phyloP scores from a whole-genome alignment of 768 basidiomycete genomes.

The Kwoniella pini region DNA sequence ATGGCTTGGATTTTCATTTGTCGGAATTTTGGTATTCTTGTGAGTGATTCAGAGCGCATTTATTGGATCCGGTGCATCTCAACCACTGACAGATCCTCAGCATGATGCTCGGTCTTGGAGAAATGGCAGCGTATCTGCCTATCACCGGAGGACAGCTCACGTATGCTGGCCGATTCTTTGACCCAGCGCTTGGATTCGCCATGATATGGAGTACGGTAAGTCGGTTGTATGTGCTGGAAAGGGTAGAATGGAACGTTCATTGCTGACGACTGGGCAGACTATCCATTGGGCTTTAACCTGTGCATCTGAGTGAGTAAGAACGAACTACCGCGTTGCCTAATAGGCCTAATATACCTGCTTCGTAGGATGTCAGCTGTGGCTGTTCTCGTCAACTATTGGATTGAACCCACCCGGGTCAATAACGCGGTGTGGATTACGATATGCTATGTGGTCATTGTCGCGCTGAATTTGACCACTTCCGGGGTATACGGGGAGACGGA shows the following conservation, averaged over 20 bases:
- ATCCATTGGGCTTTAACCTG: conserved; percentile 15
- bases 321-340: background rate
- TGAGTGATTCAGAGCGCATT: background rate
- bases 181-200: conserved; percentile 58
- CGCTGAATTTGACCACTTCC: conserved; percentile 17
- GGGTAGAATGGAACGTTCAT: background rate
- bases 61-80: background rate
- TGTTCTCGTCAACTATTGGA: conserved; percentile 31
- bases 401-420: conserved; percentile 19
- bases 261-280: background rate
- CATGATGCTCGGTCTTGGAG: conserved; percentile 32
- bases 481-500: conserved; percentile 70
- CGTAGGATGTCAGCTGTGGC: conserved; percentile 22
- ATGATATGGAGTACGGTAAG: conserved; percentile 59
- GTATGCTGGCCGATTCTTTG: conserved; percentile 48
- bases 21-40: conserved; percentile 21
- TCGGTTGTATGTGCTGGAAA: conserved; percentile 49
- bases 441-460: conserved; percentile 25
- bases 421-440: conserved; percentile 34
- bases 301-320: conserved; percentile 7
- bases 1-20: conserved; percentile 38
- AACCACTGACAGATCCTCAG: background rate
- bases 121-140: conserved; percentile 29
- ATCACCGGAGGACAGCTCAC: conserved; percentile 11
- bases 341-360: background rate